phyloP scores from a whole-genome alignment of 257 asterid species.

The Gentiana macrophylla region DNA sequence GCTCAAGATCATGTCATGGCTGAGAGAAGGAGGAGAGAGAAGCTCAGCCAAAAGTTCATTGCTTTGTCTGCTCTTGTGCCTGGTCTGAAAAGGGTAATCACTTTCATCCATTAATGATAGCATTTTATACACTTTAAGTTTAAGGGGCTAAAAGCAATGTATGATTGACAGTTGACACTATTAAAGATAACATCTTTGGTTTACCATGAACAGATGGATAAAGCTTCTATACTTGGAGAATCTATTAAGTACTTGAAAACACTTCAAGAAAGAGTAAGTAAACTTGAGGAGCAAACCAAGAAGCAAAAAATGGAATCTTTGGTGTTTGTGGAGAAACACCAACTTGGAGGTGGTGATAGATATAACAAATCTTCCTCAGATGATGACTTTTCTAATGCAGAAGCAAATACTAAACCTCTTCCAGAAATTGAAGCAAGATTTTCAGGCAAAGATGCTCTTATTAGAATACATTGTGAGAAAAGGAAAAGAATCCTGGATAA shows the following conservation, averaged over 20 bases:
- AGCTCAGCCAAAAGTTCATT: constrained; percentile 72
- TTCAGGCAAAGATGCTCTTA: constrained; percentile 20
- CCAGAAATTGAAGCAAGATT: constrained; percentile 37
- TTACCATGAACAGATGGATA: constrained; percentile 8
- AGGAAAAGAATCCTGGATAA: constrained; percentile 26
- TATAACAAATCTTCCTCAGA: not conserved
- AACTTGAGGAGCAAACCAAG: constrained; percentile 14
- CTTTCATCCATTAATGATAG: no score
- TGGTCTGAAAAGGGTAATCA: constrained; percentile 66
- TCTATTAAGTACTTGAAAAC: constrained; percentile 15
- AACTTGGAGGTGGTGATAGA: not conserved
- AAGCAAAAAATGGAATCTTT: constrained; percentile 7
- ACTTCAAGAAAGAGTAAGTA: constrained; percentile 13
- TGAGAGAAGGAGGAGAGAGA: constrained; percentile 79
- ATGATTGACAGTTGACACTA: no score
- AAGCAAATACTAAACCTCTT: constrained; percentile 5
- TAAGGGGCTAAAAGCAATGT: no score
- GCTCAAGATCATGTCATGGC: constrained; percentile 79
- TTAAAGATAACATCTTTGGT: not conserved
- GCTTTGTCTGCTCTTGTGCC: constrained; percentile 78
- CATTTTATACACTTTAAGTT: no score
- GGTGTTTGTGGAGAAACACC: constrained; percentile 9
- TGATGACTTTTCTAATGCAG: constrained; percentile 1
- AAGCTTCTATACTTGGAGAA: constrained; percentile 15
- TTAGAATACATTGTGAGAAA: constrained; percentile 32